Evolutionary conservation across 2,329 filamentous ascomycete genomes (phyloP).

Genomic region (Tetracladium maxilliforme): DNA sequence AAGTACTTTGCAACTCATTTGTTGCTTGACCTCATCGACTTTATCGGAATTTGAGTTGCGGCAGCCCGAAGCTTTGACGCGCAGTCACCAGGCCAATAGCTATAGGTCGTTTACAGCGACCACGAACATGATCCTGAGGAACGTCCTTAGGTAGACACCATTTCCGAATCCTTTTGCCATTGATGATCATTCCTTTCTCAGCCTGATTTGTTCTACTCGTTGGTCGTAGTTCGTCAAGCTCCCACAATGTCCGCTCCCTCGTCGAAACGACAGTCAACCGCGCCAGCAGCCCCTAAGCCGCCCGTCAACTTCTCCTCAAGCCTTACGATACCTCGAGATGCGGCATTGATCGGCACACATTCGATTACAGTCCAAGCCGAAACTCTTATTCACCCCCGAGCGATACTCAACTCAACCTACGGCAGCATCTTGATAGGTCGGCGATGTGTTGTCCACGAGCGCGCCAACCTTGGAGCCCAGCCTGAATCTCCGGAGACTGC

Average conservation of each 20-base stretch:
- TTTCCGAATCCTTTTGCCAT: neutral
- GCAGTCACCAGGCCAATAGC: slow-evolving; percentile 22
- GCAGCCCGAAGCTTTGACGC: slow-evolving; percentile 27
- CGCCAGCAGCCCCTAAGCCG: slow-evolving; percentile 37
- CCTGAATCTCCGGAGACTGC: too few species aligned
- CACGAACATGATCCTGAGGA: slow-evolving; percentile 33
- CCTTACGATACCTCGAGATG: slow-evolving; percentile 46
- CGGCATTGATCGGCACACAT: slow-evolving; percentile 53
- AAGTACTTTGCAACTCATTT: slow-evolving; percentile 22
- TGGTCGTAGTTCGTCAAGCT: slow-evolving; percentile 1
- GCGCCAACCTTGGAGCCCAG: slow-evolving; percentile 36
- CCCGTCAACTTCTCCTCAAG: slow-evolving; percentile 46
- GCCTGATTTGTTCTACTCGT: slow-evolving; percentile 1
- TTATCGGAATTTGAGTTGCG: slow-evolving; percentile 1
- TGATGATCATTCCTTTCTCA: neutral
- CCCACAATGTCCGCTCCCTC: slow-evolving; percentile 13
- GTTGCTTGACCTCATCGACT: slow-evolving; percentile 11
- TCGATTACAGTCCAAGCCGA: slow-evolving; percentile 66
- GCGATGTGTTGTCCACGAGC: slow-evolving; percentile 69
- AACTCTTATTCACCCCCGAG: slow-evolving; percentile 75
- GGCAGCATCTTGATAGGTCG: slow-evolving; percentile 72
- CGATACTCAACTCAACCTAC: slow-evolving; percentile 61
- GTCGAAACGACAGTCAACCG: slow-evolving; percentile 27
- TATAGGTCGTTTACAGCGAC: slow-evolving; percentile 22
- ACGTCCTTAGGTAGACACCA: slow-evolving; percentile 20